Evolutionary conservation across 768 basidiomycete genomes (phyloP), one percentile per base, ranked within the genome.

Genomic region (Pulveroboletus frians): DNA sequence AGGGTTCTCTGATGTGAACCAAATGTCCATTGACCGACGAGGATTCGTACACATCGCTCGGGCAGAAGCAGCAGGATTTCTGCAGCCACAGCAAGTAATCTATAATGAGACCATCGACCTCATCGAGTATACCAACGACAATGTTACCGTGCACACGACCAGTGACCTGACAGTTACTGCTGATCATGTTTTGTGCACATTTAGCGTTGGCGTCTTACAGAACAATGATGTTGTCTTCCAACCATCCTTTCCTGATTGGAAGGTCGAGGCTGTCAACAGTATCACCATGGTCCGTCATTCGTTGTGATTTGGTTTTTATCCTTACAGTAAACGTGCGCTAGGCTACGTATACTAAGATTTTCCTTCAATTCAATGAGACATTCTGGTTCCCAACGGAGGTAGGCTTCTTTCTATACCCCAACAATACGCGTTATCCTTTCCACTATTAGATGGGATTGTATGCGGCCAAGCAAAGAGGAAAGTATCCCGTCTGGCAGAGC

Each of bases 131-230:
- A 73, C 71, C 5, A 53, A 57, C n/a, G 50, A 68, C 17, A 69
- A 75, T 3, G 80, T 81, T 14, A 66, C 62, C 1, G 75, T 87
- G 29, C 69, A 69, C 14, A 68, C 83, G 26, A 53, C 64, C 1
- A 66, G 73, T 48, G 80, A 79, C 1, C 52, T 64, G 29, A 65
- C 36, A 2, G 57, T 85, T 20, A 68, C 63, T 13, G 81, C 75
- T 13, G 76, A 84, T 44, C 80, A 83, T 59, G 81, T 77, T 3
- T 59, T 87, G 26, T 79, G 77, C 53, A 86, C 85, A 0, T 86
- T 86, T 66, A 85, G 83, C 52, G 61, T 84, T 2, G 85, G 85
- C 0, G 85, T 87, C 7, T 68, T 87, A 46, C 85, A 87, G 65
- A 71, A 83, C 48, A 67, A 74, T 27, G 83, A 84, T 50, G 77